A percentile compares a stretch with the other conserved stretches of the same genome.
These are phyloP conservation scores for Yamadazyma laniorum DNA, from an alignment of 805 yeast genomes.

Conservation along the genomic window DNA sequence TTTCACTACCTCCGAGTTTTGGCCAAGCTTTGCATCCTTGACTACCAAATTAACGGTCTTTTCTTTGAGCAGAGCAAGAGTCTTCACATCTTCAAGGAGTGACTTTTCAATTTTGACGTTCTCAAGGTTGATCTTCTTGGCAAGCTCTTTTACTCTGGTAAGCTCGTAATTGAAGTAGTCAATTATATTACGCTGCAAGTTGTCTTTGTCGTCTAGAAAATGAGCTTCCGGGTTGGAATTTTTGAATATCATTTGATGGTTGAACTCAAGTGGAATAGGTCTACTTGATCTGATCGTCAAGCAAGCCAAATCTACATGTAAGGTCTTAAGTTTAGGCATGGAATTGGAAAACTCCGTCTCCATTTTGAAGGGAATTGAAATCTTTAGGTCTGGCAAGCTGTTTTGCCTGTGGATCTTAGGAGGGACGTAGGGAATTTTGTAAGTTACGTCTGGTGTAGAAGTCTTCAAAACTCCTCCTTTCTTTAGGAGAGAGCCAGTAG, in stretches of 20 bases:
- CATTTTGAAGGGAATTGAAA: constrained; percentile 12
- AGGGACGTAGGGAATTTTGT: constrained; percentile 23
- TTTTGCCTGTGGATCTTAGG: neutral
- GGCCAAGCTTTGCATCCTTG: constrained; percentile 14
- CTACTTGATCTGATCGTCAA: constrained; percentile 30
- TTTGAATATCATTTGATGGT: constrained; percentile 33
- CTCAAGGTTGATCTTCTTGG: constrained; percentile 21
- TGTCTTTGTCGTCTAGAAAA: constrained; percentile 20
- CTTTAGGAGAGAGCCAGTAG: constrained; percentile 10
- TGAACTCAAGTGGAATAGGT: constrained; percentile 39
- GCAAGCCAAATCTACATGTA: constrained; percentile 29
- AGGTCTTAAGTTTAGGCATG: constrained; percentile 21
- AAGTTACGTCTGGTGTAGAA: constrained; percentile 19
- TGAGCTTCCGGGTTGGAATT: constrained; percentile 14
- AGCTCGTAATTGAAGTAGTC: constrained; percentile 21
- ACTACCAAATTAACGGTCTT: constrained; percentile 26
- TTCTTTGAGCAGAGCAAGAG: constrained; percentile 25
- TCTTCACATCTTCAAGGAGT: constrained; percentile 28
- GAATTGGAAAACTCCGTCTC: constrained; percentile 1
- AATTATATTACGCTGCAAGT: constrained; percentile 23
- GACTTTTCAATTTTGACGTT: constrained; percentile 26
- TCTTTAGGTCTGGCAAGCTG: neutral
- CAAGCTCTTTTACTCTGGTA: constrained; percentile 18
- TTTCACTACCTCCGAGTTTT: constrained; percentile 3
- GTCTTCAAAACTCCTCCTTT: constrained; percentile 8